Conservation (phyloP, 140 eudicot genomes). For the Oenanthe javanica region DNA sequence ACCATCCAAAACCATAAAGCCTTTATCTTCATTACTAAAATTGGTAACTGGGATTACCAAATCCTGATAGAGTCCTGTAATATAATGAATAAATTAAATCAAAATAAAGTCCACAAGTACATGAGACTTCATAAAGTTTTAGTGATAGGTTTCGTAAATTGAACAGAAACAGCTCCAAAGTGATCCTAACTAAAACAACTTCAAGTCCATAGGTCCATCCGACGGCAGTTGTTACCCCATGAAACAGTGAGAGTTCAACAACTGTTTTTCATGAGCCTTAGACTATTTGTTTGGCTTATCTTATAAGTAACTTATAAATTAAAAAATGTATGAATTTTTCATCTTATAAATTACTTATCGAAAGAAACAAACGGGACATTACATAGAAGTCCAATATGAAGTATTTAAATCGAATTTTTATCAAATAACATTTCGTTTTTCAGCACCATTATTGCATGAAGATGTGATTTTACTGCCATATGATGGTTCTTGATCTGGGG, state of each 20-base stretch:
- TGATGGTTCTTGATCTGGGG: neutral
- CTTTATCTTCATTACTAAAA: constrained; percentile 76
- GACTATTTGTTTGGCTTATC: neutral
- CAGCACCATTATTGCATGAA: neutral
- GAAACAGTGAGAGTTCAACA: neutral
- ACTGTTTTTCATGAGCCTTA: neutral
- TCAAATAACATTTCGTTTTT: neutral
- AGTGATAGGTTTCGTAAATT: neutral
- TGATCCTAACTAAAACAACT: neutral
- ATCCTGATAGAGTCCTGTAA: constrained; percentile 65
- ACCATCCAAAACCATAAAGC: constrained; percentile 80
- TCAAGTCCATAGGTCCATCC: neutral
- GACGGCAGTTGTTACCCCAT: neutral
- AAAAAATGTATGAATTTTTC: too few species aligned
- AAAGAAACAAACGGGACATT: too few species aligned
- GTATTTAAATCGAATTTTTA: neutral
- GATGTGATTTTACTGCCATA: neutral
- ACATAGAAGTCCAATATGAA: neutral
- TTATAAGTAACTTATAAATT: too few species aligned
- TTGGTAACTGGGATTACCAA: constrained; percentile 78
- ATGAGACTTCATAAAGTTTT: neutral
- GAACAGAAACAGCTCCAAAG: neutral
- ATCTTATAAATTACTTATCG: too few species aligned
- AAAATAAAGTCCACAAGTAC: neutral
- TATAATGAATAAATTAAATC: constrained; percentile 12